These are phyloP conservation scores for Metroxylon sagu DNA, from an alignment of 176 grass and related monocot species.

Conservation along the genomic window DNA sequence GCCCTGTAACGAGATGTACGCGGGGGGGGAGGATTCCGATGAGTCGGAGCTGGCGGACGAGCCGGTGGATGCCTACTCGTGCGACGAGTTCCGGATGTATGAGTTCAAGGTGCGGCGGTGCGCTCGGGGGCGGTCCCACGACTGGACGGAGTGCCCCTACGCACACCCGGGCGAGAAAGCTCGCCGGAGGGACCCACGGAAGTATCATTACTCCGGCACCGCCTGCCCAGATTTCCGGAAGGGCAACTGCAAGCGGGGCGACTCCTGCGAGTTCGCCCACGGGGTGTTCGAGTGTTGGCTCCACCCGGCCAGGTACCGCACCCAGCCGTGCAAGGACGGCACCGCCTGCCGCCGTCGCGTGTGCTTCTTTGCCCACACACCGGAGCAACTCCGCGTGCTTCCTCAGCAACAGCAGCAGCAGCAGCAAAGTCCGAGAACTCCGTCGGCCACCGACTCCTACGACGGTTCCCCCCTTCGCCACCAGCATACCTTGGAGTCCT, in stretches of 20 bases:
- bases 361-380: constrained; percentile 10
- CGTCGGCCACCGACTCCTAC: constrained; percentile 38
- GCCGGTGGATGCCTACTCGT: constrained; percentile 29
- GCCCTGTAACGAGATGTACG: constrained; percentile 23
- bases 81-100: constrained; percentile 98
- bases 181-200: constrained; percentile 70
- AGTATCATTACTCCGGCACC: constrained; percentile 86
- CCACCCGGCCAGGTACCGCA: constrained; percentile 7
- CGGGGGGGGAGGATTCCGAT: not conserved
- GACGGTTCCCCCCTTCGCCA: constrained; percentile 62
- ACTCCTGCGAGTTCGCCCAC: constrained; percentile 6
- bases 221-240: constrained; percentile 94
- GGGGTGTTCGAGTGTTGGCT: constrained; percentile 15
- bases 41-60: not conserved
- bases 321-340: constrained; percentile 12
- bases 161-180: constrained; percentile 96
- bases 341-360: constrained; percentile 10
- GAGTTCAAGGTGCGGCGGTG: constrained; percentile 96
- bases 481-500: constrained; percentile 57
- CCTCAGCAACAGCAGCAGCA: not conserved
- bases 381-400: constrained; percentile 5
- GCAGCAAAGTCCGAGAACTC: not conserved
- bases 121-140: constrained; percentile 60
- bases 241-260: constrained; percentile 24
- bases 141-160: constrained; percentile 99